Base-by-base conservation (phyloP, 768 basidiomycete species). In the Ephemerocybe angulata region DNA sequence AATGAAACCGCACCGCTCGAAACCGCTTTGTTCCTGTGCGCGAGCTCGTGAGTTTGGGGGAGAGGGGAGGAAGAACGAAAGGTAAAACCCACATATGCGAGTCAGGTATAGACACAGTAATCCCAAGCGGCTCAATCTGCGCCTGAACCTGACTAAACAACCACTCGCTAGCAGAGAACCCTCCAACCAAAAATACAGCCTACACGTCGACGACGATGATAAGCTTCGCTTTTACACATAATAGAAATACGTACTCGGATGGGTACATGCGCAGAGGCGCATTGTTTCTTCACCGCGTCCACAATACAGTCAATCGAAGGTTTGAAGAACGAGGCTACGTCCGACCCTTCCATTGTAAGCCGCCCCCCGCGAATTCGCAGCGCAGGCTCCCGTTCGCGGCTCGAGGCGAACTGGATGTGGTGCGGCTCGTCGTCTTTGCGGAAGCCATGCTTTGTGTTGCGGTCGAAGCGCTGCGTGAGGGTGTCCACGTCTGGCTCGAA, bases 101-200 rank as follows among this genome's bases (percentile, higher is more conserved):
- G 58, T 81, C 78, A 0, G 80, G 81, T 12, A 76, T 68, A 53
- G 69, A 72, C 8, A 82, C 58, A 33, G 60, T 65, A 38, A 78
- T 58, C 28, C 73, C 71, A 0, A 67, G 60, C 3, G 65, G 56
- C 2, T 63, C 65, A 12, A 83, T 63, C 8, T 64, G 54, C 50
- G 61, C 65, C 52, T 70, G 72, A 1, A 83, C 67, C 50, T 71
- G 63, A 1, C 66, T 55, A 56, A 71, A 76, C 15, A 83, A 63
- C 70, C 76, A 82, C 42, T 78, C 74, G 57, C 76, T 81, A 0
- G 78, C 76, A 17, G 77, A 76, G 61, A 82, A 83, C 0, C 80
- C 81, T 15, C 81, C 81, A 11, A 81, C 79, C 1, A 83, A 69
- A 48, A 75, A 67, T 4, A 74, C 66, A 15, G 66, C 65, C 75